Conservation (phyloP, 305 asterid genomes). For the Plantago lanceolata region DNA sequence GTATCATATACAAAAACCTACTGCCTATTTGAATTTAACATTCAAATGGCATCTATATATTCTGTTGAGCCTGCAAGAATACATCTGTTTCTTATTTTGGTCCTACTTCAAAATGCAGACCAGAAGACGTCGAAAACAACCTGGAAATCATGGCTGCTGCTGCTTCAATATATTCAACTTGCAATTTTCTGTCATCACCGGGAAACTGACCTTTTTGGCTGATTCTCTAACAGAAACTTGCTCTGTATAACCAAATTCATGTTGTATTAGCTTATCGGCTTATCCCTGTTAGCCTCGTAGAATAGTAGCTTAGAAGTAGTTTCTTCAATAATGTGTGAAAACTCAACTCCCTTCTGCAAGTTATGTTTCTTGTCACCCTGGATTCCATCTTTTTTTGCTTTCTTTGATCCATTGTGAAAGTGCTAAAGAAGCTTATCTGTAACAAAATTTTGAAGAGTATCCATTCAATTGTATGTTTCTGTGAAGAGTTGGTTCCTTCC, state of each 20-base stretch:
- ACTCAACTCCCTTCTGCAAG: not conserved
- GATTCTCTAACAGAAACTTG: not conserved
- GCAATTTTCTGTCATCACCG: constrained; percentile 63
- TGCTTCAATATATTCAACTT: constrained; percentile 85
- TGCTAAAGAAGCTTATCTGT: no score
- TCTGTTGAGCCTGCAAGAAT: not conserved
- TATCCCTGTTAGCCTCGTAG: not conserved
- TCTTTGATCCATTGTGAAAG: not conserved
- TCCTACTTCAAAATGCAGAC: constrained; percentile 36
- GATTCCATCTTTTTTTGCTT: not conserved
- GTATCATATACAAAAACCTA: constrained; percentile 4
- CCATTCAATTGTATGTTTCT: no score
- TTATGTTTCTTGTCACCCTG: not conserved
- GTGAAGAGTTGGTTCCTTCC: no score
- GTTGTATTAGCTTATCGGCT: not conserved
- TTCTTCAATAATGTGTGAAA: not conserved
- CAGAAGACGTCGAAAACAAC: constrained; percentile 40
- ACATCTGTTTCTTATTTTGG: not conserved
- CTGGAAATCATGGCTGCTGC: constrained; percentile 20
- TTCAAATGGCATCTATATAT: not conserved
- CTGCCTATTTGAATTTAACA: not conserved
- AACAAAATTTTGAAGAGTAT: no score
- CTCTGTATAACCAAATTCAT: not conserved
- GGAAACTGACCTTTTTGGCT: constrained; percentile 27
- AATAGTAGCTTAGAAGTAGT: not conserved